phyloP scores from a whole-genome alignment of 2,329 filamentous ascomycete species.

The Sporothrix mexicana region DNA sequence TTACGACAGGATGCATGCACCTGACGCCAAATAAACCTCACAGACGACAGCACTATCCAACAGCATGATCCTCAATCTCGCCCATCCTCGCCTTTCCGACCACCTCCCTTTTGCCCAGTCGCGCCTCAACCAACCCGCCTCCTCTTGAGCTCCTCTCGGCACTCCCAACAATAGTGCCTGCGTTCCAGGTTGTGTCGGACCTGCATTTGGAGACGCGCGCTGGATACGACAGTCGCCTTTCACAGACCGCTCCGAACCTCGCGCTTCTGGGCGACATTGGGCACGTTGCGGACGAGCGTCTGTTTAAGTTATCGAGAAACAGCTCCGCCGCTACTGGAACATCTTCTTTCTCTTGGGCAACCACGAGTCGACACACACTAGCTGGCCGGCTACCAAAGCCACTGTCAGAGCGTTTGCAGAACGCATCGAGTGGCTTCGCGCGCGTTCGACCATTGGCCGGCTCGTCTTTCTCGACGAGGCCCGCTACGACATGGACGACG shows the following conservation, averaged over 20 bases:
- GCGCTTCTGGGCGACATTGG: conserved; percentile 65
- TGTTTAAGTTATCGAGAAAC: conserved; percentile 54
- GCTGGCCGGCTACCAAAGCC: conserved; percentile 44
- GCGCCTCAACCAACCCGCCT: too few species aligned
- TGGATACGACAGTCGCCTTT: conserved; percentile 53
- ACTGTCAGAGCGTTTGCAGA: conserved; percentile 46
- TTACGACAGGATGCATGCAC: too few species aligned
- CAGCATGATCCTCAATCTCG: too few species aligned
- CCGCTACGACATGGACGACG: background rate
- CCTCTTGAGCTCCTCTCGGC: too few species aligned
- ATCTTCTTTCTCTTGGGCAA: conserved; percentile 63
- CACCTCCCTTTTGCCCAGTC: background rate
- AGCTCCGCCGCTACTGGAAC: conserved; percentile 54
- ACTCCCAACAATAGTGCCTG: background rate
- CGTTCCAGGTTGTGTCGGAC: conserved; percentile 59
- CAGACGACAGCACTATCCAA: too few species aligned
- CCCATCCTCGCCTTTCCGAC: too few species aligned
- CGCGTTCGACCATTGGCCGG: background rate
- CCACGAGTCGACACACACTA: conserved; percentile 58
- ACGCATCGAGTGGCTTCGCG: conserved; percentile 29
- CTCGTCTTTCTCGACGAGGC: background rate
- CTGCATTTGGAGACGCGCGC: conserved; percentile 59
- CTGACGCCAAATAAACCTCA: too few species aligned
- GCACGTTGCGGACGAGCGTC: conserved; percentile 47
- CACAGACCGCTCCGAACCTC: conserved; percentile 52